Evolutionary conservation across 169 alveolate species (phyloP), one percentile per base, ranked within the genome.

Genomic region (Plasmodium berghei): DNA sequence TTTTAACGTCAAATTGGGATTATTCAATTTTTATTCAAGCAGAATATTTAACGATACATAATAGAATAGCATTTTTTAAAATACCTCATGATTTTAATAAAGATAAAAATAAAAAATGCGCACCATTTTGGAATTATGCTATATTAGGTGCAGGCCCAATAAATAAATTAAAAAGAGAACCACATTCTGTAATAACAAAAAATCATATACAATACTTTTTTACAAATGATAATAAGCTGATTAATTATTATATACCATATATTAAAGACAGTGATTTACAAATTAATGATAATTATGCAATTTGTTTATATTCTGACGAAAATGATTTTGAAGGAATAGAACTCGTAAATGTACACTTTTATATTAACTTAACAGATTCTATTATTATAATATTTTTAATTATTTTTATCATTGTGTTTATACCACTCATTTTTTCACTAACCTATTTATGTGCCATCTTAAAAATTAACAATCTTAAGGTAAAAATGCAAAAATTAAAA

Each of bases 231-330:
- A 61, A 63, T n/a, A 42, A 5, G 14, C 1, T 42, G 56, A n/a
- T 28, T 8, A 14, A 40, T 14, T 83, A 83, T 49, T 83, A 69
- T 40, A 67, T 83, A 24, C 90, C 90, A 12, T 83, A 58, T 67
- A 42, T 83, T 45, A 83, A 83, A 83, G 70, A 62, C 26, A 85
- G 58, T 83, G 83, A 83, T 6, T 83, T 83, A 69, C 80, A 83
- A 83, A 55, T 85, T 9, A 83, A 69, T 69, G 80, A 83, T 22
- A 83, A 26, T 34, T 83, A 83, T 28, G 28, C 59, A 1, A 66
- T 83, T 45, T 83, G 90, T 67, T 55, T 83, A 66, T 83, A 83
- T 71, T 83, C 90, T 5, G 90, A 83, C 55, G 90, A 83, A 83
- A 83, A 83, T 56, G 90, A 83, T 70, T 83, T 83, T 58, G 86